phyloP scores from a whole-genome alignment of 768 basidiomycete species.

The Tulasnella sp. region DNA sequence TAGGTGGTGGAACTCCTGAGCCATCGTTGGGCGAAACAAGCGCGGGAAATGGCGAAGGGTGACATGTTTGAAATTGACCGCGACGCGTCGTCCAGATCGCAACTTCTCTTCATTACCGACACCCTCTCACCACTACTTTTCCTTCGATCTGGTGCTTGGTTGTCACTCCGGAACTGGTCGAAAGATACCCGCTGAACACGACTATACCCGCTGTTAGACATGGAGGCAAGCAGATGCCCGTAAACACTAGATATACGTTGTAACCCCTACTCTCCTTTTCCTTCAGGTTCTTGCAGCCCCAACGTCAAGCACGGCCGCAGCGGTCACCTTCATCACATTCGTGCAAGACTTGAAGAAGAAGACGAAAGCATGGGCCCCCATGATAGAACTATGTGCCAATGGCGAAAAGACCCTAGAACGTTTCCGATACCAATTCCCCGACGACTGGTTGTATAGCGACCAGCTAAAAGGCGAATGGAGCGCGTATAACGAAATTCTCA shows the following conservation, averaged over 20 bases:
- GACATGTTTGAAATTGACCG: too few species aligned
- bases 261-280: background rate
- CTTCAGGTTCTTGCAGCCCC: constrained; percentile 3
- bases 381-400: constrained; percentile 86
- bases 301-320: constrained; percentile 59
- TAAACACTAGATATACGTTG: background rate
- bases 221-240: background rate
- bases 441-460: constrained; percentile 97
- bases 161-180: too few species aligned
- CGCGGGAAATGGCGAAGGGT: too few species aligned
- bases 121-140: too few species aligned
- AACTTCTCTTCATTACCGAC: too few species aligned
- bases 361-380: constrained; percentile 90
- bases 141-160: too few species aligned
- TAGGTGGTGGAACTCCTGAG: too few species aligned
- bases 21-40: too few species aligned
- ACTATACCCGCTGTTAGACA: background rate
- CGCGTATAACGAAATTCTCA: constrained; percentile 94
- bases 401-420: constrained; percentile 97
- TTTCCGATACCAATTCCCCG: constrained; percentile 91
- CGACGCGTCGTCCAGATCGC: too few species aligned
- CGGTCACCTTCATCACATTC: constrained; percentile 98
- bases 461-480: constrained; percentile 97
- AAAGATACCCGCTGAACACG: too few species aligned
- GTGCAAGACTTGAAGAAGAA: constrained; percentile 98